A percentile compares a stretch with the other conserved stretches of the same genome.
phyloP scores from a whole-genome alignment of 345 rosid species.

The Durio zibethinus region DNA sequence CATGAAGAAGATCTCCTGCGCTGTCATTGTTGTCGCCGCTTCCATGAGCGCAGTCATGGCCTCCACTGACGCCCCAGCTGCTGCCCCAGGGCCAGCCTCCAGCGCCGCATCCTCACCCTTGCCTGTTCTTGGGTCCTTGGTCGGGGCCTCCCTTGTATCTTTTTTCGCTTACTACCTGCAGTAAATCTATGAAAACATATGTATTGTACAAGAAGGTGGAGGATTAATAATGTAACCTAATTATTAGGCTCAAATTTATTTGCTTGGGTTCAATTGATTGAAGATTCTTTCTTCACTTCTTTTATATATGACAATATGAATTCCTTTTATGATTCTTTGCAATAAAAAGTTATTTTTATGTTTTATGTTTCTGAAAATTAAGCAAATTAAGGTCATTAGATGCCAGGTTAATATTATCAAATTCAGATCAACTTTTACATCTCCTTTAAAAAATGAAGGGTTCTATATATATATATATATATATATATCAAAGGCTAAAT shows the following conservation, averaged over 20 bases:
- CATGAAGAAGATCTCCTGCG: slow-evolving; percentile 62
- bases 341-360: not conserved
- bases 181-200: slow-evolving; percentile 20
- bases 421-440: too few relatives aligned
- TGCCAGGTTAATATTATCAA: not conserved
- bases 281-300: not conserved
- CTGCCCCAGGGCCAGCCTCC: slow-evolving; percentile 36
- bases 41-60: slow-evolving; percentile 56
- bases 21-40: slow-evolving; percentile 53
- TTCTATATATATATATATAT: not conserved
- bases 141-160: slow-evolving; percentile 62
- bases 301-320: not conserved
- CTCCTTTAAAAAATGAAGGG: not conserved
- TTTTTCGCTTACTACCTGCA: slow-evolving; percentile 57
- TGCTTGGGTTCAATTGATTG: not conserved
- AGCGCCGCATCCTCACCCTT: slow-evolving; percentile 37
- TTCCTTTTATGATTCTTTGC: not conserved
- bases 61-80: slow-evolving; percentile 30
- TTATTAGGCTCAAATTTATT: not conserved
- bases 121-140: slow-evolving; percentile 55
- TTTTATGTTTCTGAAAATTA: not conserved
- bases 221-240: not conserved
- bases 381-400: not conserved
- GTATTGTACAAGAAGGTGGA: not conserved
- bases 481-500: too few relatives aligned